phyloP scores from a whole-genome alignment of 352 stramenopile species.

The Phytopythium litorale region DNA sequence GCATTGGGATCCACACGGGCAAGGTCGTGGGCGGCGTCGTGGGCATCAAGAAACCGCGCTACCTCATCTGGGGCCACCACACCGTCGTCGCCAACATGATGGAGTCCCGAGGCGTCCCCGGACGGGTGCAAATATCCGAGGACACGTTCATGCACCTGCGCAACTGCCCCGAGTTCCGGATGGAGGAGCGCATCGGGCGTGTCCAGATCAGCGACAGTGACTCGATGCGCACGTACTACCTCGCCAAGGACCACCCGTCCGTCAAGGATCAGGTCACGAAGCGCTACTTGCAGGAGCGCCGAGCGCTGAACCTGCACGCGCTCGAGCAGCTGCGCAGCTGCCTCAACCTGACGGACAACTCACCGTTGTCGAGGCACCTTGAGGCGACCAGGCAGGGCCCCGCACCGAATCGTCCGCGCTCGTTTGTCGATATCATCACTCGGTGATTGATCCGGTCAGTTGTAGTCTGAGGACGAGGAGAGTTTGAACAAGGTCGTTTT shows the following conservation, averaged over 20 bases:
- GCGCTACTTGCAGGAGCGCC: slow-evolving; percentile 39
- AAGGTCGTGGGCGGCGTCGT: slow-evolving; percentile 81
- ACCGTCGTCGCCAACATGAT: slow-evolving; percentile 80
- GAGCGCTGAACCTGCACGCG: slow-evolving; percentile 31
- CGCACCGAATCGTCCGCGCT: slow-evolving; percentile 1
- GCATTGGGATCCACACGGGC: slow-evolving; percentile 82
- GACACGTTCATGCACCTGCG: slow-evolving; percentile 54
- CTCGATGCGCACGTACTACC: slow-evolving; percentile 45
- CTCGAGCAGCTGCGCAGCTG: slow-evolving; percentile 51
- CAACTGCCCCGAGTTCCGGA: slow-evolving; percentile 41
- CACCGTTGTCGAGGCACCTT: slow-evolving; percentile 42
- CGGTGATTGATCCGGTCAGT: slow-evolving; percentile 9
- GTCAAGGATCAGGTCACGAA: slow-evolving; percentile 48
- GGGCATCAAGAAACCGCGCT: slow-evolving; percentile 80
- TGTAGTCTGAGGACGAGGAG: slow-evolving; percentile 6
- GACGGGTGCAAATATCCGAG: slow-evolving; percentile 60
- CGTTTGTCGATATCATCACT: slow-evolving; percentile 46
- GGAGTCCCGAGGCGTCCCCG: slow-evolving; percentile 57
- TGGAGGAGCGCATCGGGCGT: slow-evolving; percentile 38
- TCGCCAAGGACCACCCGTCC: slow-evolving; percentile 34
- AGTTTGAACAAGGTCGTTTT: not conserved
- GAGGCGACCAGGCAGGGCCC: slow-evolving; percentile 21
- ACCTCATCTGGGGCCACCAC: slow-evolving; percentile 82
- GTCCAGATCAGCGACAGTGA: slow-evolving; percentile 62
- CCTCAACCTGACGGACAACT: slow-evolving; percentile 46